Base-by-base conservation (phyloP, 371 early-diverging fungal species). In the Saksenaea oblongispora region DNA sequence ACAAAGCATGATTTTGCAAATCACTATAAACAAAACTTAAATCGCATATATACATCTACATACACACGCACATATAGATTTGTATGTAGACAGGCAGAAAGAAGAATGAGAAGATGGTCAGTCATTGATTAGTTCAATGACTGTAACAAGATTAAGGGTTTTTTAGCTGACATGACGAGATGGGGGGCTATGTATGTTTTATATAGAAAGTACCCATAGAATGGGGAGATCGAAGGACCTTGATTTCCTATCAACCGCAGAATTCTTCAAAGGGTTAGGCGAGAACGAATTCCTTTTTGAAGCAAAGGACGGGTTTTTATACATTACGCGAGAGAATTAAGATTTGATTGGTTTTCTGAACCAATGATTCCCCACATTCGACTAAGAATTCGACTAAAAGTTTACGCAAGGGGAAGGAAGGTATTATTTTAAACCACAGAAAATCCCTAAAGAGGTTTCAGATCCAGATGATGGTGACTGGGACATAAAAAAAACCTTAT, bases 401-500 rank as follows among this genome's bases (percentile, higher is more conserved):
- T 47, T 47, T 47, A 47, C 17, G 51, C 51, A 47, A 22, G 17
- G 51, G 51, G 39, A 14, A 39, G 10, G 39, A 39, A 11, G 10
- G 39, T 31, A 31, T 2, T 7, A 31, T 31, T 31, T 31, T 31
- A 31, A 31, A 31, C 7, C 31, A 39, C 15, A 39, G 39, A 39
- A n/a, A 39, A 14, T n/a, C 39, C 39, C n/a, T 39, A 14, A 39
- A 39, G 15, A 22, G 51, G 51, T 47, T 47, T 47, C 51, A 47
- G 51, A 47, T 47, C 51, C 51, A 47, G 51, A 47, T 22, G 10
- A 41, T n/a, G 51, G 51, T 47, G 51, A 47, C 51, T 47, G 51
- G n/a, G 51, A 47, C 31, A 31, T 2, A 22, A 47, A 18, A 47
- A 22, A 47, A 47, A 47, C 51, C 51, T 47, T 47, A 47, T 47